phyloP scores from a whole-genome alignment of 2,329 filamentous ascomycete genomes.

The Xylariaceae sp. region DNA sequence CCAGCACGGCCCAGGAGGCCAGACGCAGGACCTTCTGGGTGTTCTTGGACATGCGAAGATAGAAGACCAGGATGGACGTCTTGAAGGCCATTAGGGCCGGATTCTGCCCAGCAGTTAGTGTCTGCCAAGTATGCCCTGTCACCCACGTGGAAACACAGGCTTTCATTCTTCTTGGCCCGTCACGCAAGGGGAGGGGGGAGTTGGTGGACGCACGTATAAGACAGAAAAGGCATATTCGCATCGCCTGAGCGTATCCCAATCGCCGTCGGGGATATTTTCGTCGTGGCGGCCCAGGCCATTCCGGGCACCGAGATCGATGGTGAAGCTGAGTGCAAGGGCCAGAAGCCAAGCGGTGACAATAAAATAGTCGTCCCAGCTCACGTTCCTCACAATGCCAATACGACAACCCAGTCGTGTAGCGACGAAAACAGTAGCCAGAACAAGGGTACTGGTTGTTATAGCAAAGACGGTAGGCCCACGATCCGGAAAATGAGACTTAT shows the following conservation, averaged over 20 bases:
- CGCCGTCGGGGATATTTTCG: constrained; percentile 46
- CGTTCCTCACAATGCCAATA: constrained; percentile 64
- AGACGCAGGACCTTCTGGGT: constrained; percentile 71
- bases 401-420: constrained; percentile 69
- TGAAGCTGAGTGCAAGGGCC: constrained; percentile 62
- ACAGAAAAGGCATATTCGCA: constrained; percentile 63
- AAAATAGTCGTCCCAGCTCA: constrained; percentile 75
- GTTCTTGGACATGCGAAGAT: constrained; percentile 75
- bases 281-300: constrained; percentile 68
- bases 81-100: constrained; percentile 88
- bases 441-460: constrained; percentile 66
- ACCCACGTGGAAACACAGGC: too few species aligned
- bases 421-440: constrained; percentile 71
- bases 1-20: constrained; percentile 75
- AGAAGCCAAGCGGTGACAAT: constrained; percentile 76
- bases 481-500: constrained; percentile 34
- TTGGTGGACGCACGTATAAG: constrained; percentile 46
- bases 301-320: constrained; percentile 59
- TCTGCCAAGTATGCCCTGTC: too few species aligned
- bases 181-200: too few species aligned
- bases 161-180: too few species aligned
- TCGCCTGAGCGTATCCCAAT: constrained; percentile 49
- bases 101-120: constrained; percentile 59
- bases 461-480: constrained; percentile 61
- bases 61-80: constrained; percentile 89